Evolutionary conservation across 805 yeast species (phyloP).

Genomic region (Hanseniaspora taiwanica): DNA sequence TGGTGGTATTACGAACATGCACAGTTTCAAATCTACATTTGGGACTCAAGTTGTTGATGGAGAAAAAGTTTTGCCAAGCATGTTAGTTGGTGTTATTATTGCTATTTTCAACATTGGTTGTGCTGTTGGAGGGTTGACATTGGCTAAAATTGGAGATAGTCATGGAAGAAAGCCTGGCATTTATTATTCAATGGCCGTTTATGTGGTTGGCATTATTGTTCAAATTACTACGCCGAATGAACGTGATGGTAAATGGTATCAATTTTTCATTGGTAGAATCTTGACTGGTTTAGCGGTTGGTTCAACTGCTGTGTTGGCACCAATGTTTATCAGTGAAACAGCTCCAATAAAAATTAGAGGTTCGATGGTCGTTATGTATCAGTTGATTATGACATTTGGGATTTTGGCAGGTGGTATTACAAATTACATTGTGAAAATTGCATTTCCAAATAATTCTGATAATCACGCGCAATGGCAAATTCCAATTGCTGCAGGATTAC

Average conservation of each 20-base stretch:
- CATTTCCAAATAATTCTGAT: slow-evolving; percentile 10
- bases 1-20: slow-evolving; percentile 53
- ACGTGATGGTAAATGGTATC: slow-evolving; percentile 37
- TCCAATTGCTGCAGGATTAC: slow-evolving; percentile 41
- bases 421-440: slow-evolving; percentile 37
- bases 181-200: slow-evolving; percentile 38
- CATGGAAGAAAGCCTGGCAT: slow-evolving; percentile 51
- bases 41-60: slow-evolving; percentile 29
- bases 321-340: slow-evolving; percentile 55
- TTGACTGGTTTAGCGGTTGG: slow-evolving; percentile 70
- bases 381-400: slow-evolving; percentile 51
- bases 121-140: slow-evolving; percentile 51
- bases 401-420: slow-evolving; percentile 55
- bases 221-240: slow-evolving; percentile 36
- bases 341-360: slow-evolving; percentile 59
- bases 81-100: slow-evolving; percentile 37
- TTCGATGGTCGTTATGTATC: slow-evolving; percentile 50
- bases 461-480: slow-evolving; percentile 52
- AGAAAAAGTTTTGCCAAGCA: slow-evolving; percentile 24
- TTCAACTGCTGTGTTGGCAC: slow-evolving; percentile 55
- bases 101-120: slow-evolving; percentile 55
- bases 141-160: slow-evolving; percentile 45
- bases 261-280: slow-evolving; percentile 49
- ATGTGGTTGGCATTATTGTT: slow-evolving; percentile 44
- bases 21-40: slow-evolving; percentile 38